These are phyloP conservation scores for Pterula multifida DNA, from an alignment of 1,284 basidiomycete genomes.

Conservation along the genomic window DNA sequence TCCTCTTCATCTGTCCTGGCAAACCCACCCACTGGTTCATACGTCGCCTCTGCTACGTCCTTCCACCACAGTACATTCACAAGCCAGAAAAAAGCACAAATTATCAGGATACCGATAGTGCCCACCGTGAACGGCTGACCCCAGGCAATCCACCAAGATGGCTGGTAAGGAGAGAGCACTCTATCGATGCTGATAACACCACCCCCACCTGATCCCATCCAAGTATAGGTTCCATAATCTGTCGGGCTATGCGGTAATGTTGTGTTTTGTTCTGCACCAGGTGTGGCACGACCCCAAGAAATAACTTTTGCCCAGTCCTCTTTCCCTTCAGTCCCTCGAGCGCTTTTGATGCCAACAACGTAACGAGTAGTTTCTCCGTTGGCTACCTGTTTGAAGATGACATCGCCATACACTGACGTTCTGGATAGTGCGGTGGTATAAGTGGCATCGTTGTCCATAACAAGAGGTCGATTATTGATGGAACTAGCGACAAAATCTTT, in stretches of 20 bases:
- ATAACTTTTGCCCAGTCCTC: constrained; percentile 71
- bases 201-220: constrained; percentile 35
- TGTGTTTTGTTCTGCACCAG: constrained; percentile 17
- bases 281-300: constrained; percentile 75
- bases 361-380: constrained; percentile 26
- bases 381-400: constrained; percentile 55
- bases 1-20: constrained; percentile 38
- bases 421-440: constrained; percentile 65
- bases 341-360: constrained; percentile 85
- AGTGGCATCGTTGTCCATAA: constrained; percentile 55
- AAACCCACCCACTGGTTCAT: constrained; percentile 75
- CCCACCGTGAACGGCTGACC: constrained; percentile 52
- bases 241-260: constrained; percentile 13
- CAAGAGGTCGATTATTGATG: constrained; percentile 55
- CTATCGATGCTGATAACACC: constrained; percentile 86
- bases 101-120: constrained; percentile 39
- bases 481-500: constrained; percentile 14
- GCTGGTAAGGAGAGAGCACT: constrained; percentile 76
- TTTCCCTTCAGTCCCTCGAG: constrained; percentile 61
- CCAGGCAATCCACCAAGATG: constrained; percentile 69
- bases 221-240: neutral
- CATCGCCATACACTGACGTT: constrained; percentile 61
- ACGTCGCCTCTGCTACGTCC: constrained; percentile 71
- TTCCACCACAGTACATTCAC: constrained; percentile 52
- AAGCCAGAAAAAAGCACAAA: constrained; percentile 62